Evolutionary conservation across 1,139 yeast species (phyloP).

Genomic region (Suhomyces choctaworum): DNA sequence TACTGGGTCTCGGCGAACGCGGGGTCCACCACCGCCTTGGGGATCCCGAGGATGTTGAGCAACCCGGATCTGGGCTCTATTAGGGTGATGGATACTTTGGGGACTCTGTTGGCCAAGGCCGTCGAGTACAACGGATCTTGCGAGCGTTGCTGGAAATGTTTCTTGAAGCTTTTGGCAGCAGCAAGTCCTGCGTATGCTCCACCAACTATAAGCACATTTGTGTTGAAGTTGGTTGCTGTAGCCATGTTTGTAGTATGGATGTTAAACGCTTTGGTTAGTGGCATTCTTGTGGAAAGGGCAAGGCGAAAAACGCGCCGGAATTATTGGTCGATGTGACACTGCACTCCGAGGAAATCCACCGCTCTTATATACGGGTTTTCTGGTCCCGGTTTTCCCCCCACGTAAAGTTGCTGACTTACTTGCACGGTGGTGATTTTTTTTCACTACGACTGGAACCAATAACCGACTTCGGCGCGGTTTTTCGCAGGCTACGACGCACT

Average conservation of each 20-base stretch:
- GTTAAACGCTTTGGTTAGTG: conserved; percentile 11
- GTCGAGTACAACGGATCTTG: conserved; percentile 13
- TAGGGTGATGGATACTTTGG: conserved; percentile 37
- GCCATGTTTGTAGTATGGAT: neutral
- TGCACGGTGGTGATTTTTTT: no score
- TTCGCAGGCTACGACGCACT: neutral
- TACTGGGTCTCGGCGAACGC: conserved; percentile 50
- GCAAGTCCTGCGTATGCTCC: conserved; percentile 55
- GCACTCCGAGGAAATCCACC: no score
- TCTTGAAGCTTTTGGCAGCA: conserved; percentile 38
- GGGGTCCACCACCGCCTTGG: conserved; percentile 46
- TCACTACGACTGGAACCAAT: conserved; percentile 6
- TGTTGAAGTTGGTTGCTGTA: conserved; percentile 11
- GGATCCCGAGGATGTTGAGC: conserved; percentile 53
- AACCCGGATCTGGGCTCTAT: conserved; percentile 56
- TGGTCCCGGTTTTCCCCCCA: conserved; percentile 6
- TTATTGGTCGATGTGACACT: no score
- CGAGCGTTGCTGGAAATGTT: conserved; percentile 24
- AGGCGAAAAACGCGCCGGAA: neutral
- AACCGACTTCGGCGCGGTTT: conserved; percentile 10
- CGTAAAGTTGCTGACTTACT: no score
- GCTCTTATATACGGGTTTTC: no score
- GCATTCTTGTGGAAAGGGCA: no score
- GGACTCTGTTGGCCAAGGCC: conserved; percentile 12
- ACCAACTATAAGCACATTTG: conserved; percentile 49